Evolutionary conservation across 305 asterid species (phyloP), one percentile per base, ranked within the genome.

Genomic region (Solanum aculeatissimum): DNA sequence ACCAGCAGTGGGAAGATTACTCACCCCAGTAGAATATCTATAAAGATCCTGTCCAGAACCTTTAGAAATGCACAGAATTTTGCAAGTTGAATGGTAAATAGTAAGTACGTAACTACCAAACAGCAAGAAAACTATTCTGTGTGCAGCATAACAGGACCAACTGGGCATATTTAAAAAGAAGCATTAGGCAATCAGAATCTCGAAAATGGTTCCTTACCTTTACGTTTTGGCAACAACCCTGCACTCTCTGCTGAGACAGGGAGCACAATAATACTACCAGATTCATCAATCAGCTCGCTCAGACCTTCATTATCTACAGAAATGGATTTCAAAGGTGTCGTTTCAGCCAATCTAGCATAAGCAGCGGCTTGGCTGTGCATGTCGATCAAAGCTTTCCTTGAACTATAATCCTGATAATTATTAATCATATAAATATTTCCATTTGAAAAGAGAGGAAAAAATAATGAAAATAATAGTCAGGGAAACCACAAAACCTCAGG

Each of bases 211-310:
- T 43, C 57, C n/a, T 13, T 72, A 72, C 80, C 98, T 89, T 86
- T 91, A 62, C 86, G 89, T 74, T 77, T 65, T 58, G 98, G 95
- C 92, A 96, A 88, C 87, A 96, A 78, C 86, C 94, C 92, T 1
- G 98, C 94, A 85, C 89, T 88, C 90, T 96, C 94, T 70, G 99
- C 98, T 84, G 98, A 96, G 87, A 94, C 91, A 74, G 96, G 98
- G 80, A 94, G 92, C 88, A 96, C 91, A 57, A 89, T 69, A 85
- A 42, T 21, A n/a, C 89, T 91, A 62, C 98, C 97, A 85, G 97
- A 96, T 74, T 91, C 97, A 87, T 94, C 96, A 62, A 90, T 91
- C 68, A 96, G 86, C 92, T 94, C 97, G 72, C 77, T 90, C 29
- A 93, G 92, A 87, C 90, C 91, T 84, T 91, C 95, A 40, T 83